A percentile compares a stretch with the other conserved stretches of the same genome.
phyloP scores from a whole-genome alignment of 2,329 filamentous ascomycete genomes.

The Akanthomyces muscarius region DNA sequence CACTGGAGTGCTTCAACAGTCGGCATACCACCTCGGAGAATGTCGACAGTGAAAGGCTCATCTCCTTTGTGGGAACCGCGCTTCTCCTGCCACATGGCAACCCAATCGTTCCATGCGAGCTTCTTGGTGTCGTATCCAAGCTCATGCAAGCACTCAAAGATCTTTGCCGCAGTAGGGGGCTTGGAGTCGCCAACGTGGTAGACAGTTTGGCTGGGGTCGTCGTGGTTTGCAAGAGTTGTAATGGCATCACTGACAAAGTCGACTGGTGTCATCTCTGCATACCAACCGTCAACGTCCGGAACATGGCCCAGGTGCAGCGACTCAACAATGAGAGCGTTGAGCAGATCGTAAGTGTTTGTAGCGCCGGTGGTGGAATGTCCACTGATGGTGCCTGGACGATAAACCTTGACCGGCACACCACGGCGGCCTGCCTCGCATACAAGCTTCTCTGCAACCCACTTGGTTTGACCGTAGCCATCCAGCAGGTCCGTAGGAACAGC shows the following conservation, averaged over 20 bases:
- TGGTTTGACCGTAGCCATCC: slow-evolving; percentile 75
- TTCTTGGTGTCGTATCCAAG: slow-evolving; percentile 68
- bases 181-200: slow-evolving; percentile 73
- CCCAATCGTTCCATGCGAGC: slow-evolving; percentile 70
- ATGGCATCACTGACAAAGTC: slow-evolving; percentile 77
- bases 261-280: slow-evolving; percentile 78
- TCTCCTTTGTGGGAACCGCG: slow-evolving; percentile 62
- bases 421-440: slow-evolving; percentile 65
- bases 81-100: slow-evolving; percentile 67
- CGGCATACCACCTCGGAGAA: slow-evolving; percentile 77
- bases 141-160: slow-evolving; percentile 61
- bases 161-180: slow-evolving; percentile 59
- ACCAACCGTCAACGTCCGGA: slow-evolving; percentile 70
- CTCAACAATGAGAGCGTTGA: slow-evolving; percentile 73
- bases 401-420: slow-evolving; percentile 66
- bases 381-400: slow-evolving; percentile 72
- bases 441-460: slow-evolving; percentile 76
- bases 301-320: slow-evolving; percentile 68
- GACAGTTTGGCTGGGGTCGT: slow-evolving; percentile 56
- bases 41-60: slow-evolving; percentile 72
- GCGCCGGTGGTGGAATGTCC: slow-evolving; percentile 72
- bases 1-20: slow-evolving; percentile 65
- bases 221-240: slow-evolving; percentile 63
- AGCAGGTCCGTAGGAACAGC: slow-evolving; percentile 65
- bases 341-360: slow-evolving; percentile 72